phyloP scores from a whole-genome alignment of 2,329 filamentous ascomycete species.

The Phialophora chinensis region DNA sequence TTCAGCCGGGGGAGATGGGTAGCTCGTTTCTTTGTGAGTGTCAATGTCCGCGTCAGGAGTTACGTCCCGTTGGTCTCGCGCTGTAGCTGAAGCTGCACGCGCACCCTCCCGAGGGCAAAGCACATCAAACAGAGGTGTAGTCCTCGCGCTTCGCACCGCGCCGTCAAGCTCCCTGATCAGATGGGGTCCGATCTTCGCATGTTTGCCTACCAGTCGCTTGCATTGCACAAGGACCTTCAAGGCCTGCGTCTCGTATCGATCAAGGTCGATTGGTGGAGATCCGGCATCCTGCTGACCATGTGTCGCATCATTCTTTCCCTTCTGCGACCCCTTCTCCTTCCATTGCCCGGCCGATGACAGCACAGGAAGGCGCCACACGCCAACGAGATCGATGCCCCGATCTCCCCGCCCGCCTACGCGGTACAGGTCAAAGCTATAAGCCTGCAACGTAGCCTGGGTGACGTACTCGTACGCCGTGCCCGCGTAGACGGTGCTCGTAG shows the following conservation, averaged over 20 bases:
- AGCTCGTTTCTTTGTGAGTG: background rate
- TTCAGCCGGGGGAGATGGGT: too few species aligned
- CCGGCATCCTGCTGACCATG: too few species aligned
- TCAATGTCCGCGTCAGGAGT: background rate
- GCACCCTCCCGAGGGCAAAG: background rate
- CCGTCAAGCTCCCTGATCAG: slow-evolving; percentile 62
- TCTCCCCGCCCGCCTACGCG: slow-evolving; percentile 55
- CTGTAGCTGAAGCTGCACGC: background rate
- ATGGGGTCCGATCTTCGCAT: slow-evolving; percentile 50
- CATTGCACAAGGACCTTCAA: slow-evolving; percentile 55
- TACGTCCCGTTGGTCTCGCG: background rate
- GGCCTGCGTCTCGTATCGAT: slow-evolving; percentile 39
- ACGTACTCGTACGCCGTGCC: slow-evolving; percentile 57
- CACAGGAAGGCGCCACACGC: slow-evolving; percentile 51
- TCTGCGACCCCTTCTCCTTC: too few species aligned
- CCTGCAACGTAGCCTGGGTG: slow-evolving; percentile 48
- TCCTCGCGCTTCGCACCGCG: slow-evolving; percentile 48
- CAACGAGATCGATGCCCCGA: slow-evolving; percentile 54
- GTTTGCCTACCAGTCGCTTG: slow-evolving; percentile 48
- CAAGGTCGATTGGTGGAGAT: background rate
- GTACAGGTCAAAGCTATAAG: slow-evolving; percentile 48
- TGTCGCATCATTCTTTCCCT: too few species aligned
- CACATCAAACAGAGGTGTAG: slow-evolving; percentile 14
- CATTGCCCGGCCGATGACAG: slow-evolving; percentile 1
- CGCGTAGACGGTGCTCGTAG: slow-evolving; percentile 49